Conservation (phyloP, 2,329 filamentous ascomycete genomes). For the Colletotrichum sp. region DNA sequence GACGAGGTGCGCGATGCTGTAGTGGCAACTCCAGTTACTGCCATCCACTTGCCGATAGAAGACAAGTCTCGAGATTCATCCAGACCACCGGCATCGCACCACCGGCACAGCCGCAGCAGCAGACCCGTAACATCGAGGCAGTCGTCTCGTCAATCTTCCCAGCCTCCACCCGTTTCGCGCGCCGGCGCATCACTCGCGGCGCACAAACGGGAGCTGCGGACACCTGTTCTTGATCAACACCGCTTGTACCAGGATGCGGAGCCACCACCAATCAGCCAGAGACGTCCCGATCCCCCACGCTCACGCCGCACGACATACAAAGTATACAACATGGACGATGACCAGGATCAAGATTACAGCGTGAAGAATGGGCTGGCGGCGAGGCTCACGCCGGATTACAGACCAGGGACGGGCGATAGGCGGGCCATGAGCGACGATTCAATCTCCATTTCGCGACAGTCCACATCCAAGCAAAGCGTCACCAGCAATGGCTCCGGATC, state of each 20-base stretch:
- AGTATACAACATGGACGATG: not conserved
- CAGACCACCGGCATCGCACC: not conserved
- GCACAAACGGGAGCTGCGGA: slow-evolving; percentile 4
- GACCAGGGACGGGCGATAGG: not conserved
- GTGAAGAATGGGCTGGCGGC: not conserved
- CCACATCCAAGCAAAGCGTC: slow-evolving; percentile 7
- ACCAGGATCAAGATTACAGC: not conserved
- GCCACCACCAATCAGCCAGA: slow-evolving; percentile 3
- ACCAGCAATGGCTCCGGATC: slow-evolving; percentile 3
- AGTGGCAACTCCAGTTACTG: not conserved
- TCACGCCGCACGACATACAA: not conserved
- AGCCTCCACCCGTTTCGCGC: not conserved
- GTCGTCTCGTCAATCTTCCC: slow-evolving; percentile 1
- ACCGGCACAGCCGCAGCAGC: not conserved
- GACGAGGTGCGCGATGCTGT: not conserved
- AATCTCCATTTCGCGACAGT: slow-evolving; percentile 6
- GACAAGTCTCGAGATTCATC: not conserved
- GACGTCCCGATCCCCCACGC: not conserved
- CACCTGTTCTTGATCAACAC: slow-evolving; percentile 3
- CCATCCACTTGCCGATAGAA: not conserved
- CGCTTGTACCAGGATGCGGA: slow-evolving; percentile 13
- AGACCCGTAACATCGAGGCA: not conserved
- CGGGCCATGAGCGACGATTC: slow-evolving; percentile 4
- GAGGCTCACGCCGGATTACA: not conserved
- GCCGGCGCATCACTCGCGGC: not conserved